Conservation (phyloP, 2,329 filamentous ascomycete genomes). For the Penicillium sp. region DNA sequence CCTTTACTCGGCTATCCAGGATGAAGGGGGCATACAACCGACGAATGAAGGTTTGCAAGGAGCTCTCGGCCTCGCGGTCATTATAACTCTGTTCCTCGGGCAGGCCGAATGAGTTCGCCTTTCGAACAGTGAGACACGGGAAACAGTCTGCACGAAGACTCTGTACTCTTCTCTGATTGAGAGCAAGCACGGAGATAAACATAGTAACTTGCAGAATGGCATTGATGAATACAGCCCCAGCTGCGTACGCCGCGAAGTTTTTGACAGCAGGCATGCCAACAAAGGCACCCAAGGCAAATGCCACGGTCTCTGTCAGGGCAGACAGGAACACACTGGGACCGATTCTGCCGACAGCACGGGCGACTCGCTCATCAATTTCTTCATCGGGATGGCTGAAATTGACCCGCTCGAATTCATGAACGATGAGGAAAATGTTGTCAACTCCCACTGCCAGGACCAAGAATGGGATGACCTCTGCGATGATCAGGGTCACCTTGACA, state of each 20-base stretch:
- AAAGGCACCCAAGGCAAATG: constrained; percentile 86
- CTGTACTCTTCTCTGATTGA: constrained; percentile 89
- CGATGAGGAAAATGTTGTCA: constrained; percentile 98
- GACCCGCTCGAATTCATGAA: constrained; percentile 94
- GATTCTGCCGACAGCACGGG: constrained; percentile 88
- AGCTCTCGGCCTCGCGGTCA: constrained; percentile 70
- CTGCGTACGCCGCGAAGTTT: constrained; percentile 95
- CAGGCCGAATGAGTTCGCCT: constrained; percentile 62
- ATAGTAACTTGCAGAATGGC: constrained; percentile 95
- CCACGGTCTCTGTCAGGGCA: constrained; percentile 87
- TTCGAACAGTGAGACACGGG: constrained; percentile 77
- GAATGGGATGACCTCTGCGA: constrained; percentile 97
- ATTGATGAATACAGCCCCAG: constrained; percentile 94
- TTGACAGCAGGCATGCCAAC: constrained; percentile 97
- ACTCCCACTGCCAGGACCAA: constrained; percentile 94
- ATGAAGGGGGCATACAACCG: constrained; percentile 81
- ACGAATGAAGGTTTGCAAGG: constrained; percentile 81
- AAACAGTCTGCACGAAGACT: constrained; percentile 85
- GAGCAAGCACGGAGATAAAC: constrained; percentile 84
- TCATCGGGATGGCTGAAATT: constrained; percentile 89
- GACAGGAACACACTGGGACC: constrained; percentile 94
- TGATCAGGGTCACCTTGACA: constrained; percentile 93
- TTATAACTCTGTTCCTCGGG: constrained; percentile 66
- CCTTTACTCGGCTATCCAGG: constrained; percentile 74
- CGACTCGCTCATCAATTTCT: constrained; percentile 77